Percentiles rank a stretch among this genome's conserved stretches.
Conservation (phyloP, 441 rosid genomes). For the Croton setiger region DNA sequence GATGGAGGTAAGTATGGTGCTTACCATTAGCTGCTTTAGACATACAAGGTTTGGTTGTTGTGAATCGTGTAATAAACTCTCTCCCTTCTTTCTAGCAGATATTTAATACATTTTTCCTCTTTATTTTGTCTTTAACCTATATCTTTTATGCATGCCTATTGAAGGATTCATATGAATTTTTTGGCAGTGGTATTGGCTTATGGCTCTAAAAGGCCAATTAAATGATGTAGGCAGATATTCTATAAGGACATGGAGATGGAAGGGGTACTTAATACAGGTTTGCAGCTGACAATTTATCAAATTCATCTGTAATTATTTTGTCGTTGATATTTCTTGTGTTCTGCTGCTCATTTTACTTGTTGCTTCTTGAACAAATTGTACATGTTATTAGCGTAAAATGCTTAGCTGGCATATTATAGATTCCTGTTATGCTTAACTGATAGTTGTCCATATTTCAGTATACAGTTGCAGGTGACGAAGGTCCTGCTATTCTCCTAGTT, state of each 20-base stretch:
- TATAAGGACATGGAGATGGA: slow-evolving; percentile 81
- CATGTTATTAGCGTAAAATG: slow-evolving; percentile 3
- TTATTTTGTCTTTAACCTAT: neutral
- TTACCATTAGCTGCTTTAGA: slow-evolving; percentile 18
- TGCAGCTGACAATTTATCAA: slow-evolving; percentile 11
- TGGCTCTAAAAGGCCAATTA: slow-evolving; percentile 53
- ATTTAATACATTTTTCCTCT: neutral
- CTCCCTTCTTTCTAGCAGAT: neutral
- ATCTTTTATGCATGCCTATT: slow-evolving; percentile 16
- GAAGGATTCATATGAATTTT: slow-evolving; percentile 25
- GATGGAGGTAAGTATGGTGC: slow-evolving; percentile 57
- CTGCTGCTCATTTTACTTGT: slow-evolving; percentile 3
- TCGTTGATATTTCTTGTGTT: neutral
- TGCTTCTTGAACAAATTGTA: slow-evolving; percentile 7
- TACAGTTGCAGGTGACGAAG: slow-evolving; percentile 53
- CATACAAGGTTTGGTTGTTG: slow-evolving; percentile 8
- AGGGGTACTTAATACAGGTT: slow-evolving; percentile 83
- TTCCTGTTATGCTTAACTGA: slow-evolving; percentile 3
- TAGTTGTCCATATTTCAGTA: slow-evolving; percentile 50
- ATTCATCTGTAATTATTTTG: slow-evolving; percentile 1
- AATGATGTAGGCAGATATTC: slow-evolving; percentile 28
- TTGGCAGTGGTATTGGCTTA: slow-evolving; percentile 80
- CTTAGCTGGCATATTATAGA: neutral
- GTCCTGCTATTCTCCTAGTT: slow-evolving; percentile 78
- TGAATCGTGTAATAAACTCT: neutral